Base-by-base conservation (phyloP, 2,329 filamentous ascomycete genomes). In the Clonostachys chloroleuca region DNA sequence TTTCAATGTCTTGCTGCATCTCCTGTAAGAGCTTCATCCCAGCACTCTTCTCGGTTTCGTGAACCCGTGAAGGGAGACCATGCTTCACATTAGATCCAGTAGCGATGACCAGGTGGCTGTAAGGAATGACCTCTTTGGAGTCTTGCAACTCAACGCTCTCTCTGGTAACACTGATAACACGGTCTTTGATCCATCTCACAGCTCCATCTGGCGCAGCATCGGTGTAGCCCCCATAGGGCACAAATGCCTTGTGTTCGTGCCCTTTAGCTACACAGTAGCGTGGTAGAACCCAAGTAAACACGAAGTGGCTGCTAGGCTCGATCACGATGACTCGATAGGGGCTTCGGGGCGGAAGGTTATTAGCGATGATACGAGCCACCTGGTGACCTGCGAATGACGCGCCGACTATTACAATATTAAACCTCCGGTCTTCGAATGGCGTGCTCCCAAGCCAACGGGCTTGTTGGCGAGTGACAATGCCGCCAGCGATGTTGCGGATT, bases 181-280 rank as follows among this genome's bases (percentile, higher is more conserved):
- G 64, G 40, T 69, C 75, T 44, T 65, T 62, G 3, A 78, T 56
- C 65, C 70, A 74, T n/a, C 36, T n/a, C 17, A 39, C 36, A 39
- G 17, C 10, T 7, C 71, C 45, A 20, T 40, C 34, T 66, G 5
- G 62, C 62, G 1, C 68, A 70, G 33, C 30, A 42, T 37, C 13
- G 34, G 17, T 18, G 40, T 34, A 34, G 34, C 69, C 12, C 70
- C 69, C 67, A 49, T 83, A 84, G 0, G 82, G 81, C 39, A 85
- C 77, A 51, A 84, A 84, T 0, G 78, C 78, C 54, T 78, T 78
- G 47, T 77, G 60, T 50, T 83, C 80, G 42, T 81, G 74, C 17
- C 59, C 60, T 16, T 68, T 60, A 7, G 78, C 64, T 14, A 84
- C 80, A 39, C 72, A 77, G 56, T 77, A 82, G 5, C 81, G 71